Percentiles rank a stretch among this genome's conserved stretches.
Conservation (phyloP, 768 basidiomycete genomes). For the Panus rudis region DNA sequence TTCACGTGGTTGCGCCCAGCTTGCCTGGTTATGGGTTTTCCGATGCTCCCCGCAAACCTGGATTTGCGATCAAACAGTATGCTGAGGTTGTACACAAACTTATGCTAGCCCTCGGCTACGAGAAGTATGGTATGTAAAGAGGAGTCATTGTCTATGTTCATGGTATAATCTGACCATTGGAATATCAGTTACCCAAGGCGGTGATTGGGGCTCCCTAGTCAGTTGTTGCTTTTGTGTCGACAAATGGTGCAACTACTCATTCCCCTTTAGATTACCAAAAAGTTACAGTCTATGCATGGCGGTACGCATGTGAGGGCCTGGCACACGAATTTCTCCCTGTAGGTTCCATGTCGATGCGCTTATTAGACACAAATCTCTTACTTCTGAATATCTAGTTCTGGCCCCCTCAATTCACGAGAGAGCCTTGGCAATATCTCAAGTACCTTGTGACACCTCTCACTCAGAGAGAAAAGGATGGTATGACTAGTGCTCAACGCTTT, state of each 20-base stretch:
- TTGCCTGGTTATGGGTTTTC: slow-evolving; percentile 61
- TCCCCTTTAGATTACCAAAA: slow-evolving; percentile 8
- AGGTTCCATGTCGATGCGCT: not conserved
- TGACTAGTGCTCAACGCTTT: not conserved
- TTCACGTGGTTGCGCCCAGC: slow-evolving; percentile 55
- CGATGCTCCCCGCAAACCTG: slow-evolving; percentile 43
- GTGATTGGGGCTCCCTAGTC: slow-evolving; percentile 36
- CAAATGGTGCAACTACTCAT: not conserved
- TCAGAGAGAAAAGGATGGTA: not conserved
- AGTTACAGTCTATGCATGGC: slow-evolving; percentile 6
- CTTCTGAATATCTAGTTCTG: not conserved
- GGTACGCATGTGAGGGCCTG: slow-evolving; percentile 16
- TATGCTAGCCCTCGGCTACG: slow-evolving; percentile 19
- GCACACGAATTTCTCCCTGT: slow-evolving; percentile 13
- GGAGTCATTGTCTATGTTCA: not conserved
- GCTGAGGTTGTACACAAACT: slow-evolving; percentile 38
- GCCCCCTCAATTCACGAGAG: not conserved
- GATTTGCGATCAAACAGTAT: slow-evolving; percentile 43
- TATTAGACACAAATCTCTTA: not conserved
- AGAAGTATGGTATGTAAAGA: slow-evolving; percentile 15
- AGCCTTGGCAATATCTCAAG: not conserved
- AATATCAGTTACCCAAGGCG: slow-evolving; percentile 15
- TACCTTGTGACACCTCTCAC: not conserved
- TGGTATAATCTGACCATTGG: not conserved
- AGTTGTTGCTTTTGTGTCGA: slow-evolving; percentile 1